Conservation (phyloP, 2,329 filamentous ascomycete species). For the Botrytis aclada region DNA sequence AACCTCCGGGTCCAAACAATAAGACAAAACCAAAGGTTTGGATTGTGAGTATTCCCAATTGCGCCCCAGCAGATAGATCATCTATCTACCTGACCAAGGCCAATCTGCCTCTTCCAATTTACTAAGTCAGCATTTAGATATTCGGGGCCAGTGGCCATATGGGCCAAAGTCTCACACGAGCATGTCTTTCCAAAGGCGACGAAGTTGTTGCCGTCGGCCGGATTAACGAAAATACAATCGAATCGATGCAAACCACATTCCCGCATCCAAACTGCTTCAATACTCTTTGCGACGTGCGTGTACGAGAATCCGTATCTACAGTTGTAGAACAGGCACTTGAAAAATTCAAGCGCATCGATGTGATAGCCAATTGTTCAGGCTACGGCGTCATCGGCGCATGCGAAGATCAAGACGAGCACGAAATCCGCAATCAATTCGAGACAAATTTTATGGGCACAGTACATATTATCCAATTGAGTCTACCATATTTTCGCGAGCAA, state of each 20-base stretch:
- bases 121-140: conserved; percentile 50
- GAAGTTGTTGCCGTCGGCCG: conserved; percentile 83
- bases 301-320: conserved; percentile 69
- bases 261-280: conserved; percentile 72
- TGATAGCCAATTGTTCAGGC: conserved; percentile 90
- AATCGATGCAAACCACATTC: conserved; percentile 62
- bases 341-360: conserved; percentile 78
- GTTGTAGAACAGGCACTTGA: conserved; percentile 69
- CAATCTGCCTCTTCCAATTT: background rate
- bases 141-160: conserved; percentile 98
- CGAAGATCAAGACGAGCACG: conserved; percentile 94
- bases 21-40: conserved; percentile 76
- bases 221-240: conserved; percentile 69
- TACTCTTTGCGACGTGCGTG: conserved; percentile 85
- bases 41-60: conserved; percentile 60
- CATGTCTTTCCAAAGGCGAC: conserved; percentile 76
- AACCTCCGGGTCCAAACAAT: conserved; percentile 71
- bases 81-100: background rate
- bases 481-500: conserved; percentile 82
- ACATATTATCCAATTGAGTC: conserved; percentile 84
- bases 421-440: conserved; percentile 93
- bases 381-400: conserved; percentile 95
- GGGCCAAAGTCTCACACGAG: conserved; percentile 84
- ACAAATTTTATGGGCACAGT: conserved; percentile 96
- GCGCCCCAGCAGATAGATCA: background rate